Percentiles rank a stretch among this genome's conserved stretches.
Evolutionary conservation across 306 rosid species (phyloP).

Genomic region (Hylodesmum podocarpum): DNA sequence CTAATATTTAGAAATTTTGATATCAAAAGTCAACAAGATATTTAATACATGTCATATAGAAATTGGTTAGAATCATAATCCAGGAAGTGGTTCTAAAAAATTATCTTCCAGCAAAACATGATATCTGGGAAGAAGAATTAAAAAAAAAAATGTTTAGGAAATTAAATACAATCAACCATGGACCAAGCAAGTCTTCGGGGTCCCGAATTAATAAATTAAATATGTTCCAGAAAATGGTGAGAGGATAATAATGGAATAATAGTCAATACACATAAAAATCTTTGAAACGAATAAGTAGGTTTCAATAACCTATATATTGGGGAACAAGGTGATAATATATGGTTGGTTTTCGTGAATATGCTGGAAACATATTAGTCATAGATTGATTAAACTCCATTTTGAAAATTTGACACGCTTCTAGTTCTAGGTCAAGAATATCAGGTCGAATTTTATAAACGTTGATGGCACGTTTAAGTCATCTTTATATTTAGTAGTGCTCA

Average conservation of each 20-base stretch:
- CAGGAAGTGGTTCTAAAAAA: no score
- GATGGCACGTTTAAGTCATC: constrained; percentile 11
- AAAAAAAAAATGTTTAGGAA: not conserved
- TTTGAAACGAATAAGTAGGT: not conserved
- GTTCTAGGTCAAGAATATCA: not conserved
- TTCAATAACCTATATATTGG: not conserved
- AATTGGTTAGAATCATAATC: no score
- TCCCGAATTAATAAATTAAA: not conserved
- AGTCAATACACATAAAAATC: not conserved
- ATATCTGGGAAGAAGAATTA: not conserved
- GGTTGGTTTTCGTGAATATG: not conserved
- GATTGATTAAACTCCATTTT: not conserved
- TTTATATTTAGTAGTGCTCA: not conserved
- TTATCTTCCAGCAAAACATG: not conserved
- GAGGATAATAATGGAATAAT: not conserved
- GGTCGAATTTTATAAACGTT: not conserved
- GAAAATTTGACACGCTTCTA: not conserved
- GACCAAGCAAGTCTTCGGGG: not conserved
- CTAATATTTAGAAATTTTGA: no score
- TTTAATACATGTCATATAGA: no score
- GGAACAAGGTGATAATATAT: not conserved
- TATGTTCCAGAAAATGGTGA: not conserved
- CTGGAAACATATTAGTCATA: not conserved
- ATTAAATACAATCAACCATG: not conserved
- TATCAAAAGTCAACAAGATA: no score